Evolutionary conservation across 163 green algal species (phyloP), one percentile per base, ranked within the genome.

Genomic region (Chlamydomonas reinhardtii): DNA sequence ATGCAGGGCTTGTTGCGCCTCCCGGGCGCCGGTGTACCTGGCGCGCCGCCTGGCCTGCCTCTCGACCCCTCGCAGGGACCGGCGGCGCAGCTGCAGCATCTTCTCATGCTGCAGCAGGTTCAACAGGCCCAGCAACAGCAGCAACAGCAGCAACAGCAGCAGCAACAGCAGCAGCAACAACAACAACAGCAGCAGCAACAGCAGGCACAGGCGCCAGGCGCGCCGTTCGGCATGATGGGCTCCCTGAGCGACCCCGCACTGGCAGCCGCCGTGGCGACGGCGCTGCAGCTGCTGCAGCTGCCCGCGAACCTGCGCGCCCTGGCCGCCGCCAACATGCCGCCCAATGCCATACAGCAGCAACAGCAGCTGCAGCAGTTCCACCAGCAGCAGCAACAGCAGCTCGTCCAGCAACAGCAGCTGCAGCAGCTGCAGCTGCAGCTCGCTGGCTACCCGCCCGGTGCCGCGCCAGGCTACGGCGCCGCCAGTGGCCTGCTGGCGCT

Each of bases 201-300:
- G 32, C 80, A 86, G 29, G 43, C 35, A n/a, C 64, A 73, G 70
- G 56, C 73, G 70, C 11, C 54, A 2, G 79, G 16, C 9, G 34
- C 69, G 24, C 12, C 20, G 2, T 37, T 37, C 1, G 52, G 29
- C 27, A 73, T 86, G 56, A 77, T 43, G 34, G 37, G 43, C 17
- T 73, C 80, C n/a, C 70, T 86, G 8, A 86, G 35, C 3, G 80
- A 86, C 69, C 70, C 54, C 8, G 80, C 54, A 0, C 80, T 86
- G 5, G 70, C 80, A 5, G 70, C 69, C 11, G 80, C 80, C 19
- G 80, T 69, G 0, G 70, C 80, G 11, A 86, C 80, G 8, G 80
- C 80, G 4, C 31, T 86, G 69, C 80, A 86, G 8, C 54, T 86
- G 54, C 70, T 86, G 69, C 80, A 86, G 70, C 69, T 86, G 27